Conservation (phyloP, 768 basidiomycete species). For the Amanita subjunquillea region DNA sequence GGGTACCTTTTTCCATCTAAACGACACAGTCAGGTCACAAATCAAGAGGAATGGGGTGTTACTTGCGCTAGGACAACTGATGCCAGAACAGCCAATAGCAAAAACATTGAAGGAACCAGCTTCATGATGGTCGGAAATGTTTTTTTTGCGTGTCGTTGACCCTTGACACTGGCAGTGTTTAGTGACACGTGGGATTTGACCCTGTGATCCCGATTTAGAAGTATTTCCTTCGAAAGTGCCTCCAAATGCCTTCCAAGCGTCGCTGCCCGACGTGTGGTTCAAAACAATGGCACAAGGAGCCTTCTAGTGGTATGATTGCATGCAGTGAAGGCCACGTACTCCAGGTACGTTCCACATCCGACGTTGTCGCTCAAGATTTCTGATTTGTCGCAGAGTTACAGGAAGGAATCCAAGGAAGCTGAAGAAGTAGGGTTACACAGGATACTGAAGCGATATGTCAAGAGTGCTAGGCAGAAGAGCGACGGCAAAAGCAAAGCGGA, state of each 20-base stretch:
- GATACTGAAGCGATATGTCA: slow-evolving; percentile 57
- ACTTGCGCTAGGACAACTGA: slow-evolving; percentile 54
- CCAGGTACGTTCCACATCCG: slow-evolving; percentile 39
- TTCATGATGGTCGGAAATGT: slow-evolving; percentile 29
- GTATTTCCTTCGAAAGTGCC: no score
- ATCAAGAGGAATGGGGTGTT: background rate
- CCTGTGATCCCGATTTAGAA: slow-evolving; percentile 4
- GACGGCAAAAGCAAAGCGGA: slow-evolving; percentile 41
- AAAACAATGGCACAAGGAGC: slow-evolving; percentile 81
- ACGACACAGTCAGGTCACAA: slow-evolving; percentile 1
- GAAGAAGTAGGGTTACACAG: slow-evolving; percentile 52
- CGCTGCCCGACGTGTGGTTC: slow-evolving; percentile 77
- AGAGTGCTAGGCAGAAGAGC: slow-evolving; percentile 43
- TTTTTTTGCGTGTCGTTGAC: no score
- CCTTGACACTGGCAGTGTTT: background rate
- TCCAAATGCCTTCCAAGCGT: slow-evolving; percentile 46
- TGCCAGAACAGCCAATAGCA: slow-evolving; percentile 40
- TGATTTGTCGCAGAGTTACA: slow-evolving; percentile 49
- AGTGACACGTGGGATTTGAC: background rate
- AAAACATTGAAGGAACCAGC: slow-evolving; percentile 30
- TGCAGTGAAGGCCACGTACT: slow-evolving; percentile 91
- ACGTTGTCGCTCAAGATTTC: background rate
- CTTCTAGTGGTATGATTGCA: slow-evolving; percentile 67
- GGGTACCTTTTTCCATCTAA: slow-evolving; percentile 67
- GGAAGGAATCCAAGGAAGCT: slow-evolving; percentile 70